Conservation (phyloP, 305 asterid genomes). For the Solanum aculeatissimum region DNA sequence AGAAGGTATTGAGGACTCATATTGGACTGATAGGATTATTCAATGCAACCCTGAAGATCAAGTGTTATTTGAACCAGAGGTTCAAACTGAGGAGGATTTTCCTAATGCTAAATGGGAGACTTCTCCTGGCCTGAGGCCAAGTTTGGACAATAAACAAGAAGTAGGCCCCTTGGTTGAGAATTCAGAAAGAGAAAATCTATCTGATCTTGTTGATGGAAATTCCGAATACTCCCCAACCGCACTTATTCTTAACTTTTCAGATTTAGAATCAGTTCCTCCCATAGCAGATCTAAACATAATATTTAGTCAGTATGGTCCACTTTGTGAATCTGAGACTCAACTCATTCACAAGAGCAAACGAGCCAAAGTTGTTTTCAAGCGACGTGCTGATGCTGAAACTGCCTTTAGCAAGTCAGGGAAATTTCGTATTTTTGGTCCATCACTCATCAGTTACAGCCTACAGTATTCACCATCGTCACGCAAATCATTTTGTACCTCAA, state of each 20-base stretch:
- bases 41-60: conserved; percentile 26
- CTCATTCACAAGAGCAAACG: conserved; percentile 44
- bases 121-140: neutral
- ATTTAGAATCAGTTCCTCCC: conserved; percentile 47
- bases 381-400: conserved; percentile 46
- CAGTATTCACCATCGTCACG: conserved; percentile 17
- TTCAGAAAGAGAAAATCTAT: neutral
- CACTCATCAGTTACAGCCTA: conserved; percentile 66
- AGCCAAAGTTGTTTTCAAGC: conserved; percentile 49
- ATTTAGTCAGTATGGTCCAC: conserved; percentile 46
- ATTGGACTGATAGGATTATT: conserved; percentile 65
- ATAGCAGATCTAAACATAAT: conserved; percentile 37
- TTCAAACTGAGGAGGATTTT: conserved; percentile 2
- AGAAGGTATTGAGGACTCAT: conserved; percentile 42
- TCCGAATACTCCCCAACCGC: conserved; percentile 39
- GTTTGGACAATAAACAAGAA: conserved; percentile 13
- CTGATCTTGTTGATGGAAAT: conserved; percentile 6
- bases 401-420: conserved; percentile 71
- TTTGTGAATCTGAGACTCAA: conserved; percentile 41
- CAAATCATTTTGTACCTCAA: conserved; percentile 21
- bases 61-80: conserved; percentile 15
- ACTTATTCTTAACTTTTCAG: conserved; percentile 41
- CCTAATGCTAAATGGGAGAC: conserved; percentile 6
- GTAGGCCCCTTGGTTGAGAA: neutral
- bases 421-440: conserved; percentile 51